phyloP scores from a whole-genome alignment of 2,329 filamentous ascomycete genomes.

The Alternaria rosae region DNA sequence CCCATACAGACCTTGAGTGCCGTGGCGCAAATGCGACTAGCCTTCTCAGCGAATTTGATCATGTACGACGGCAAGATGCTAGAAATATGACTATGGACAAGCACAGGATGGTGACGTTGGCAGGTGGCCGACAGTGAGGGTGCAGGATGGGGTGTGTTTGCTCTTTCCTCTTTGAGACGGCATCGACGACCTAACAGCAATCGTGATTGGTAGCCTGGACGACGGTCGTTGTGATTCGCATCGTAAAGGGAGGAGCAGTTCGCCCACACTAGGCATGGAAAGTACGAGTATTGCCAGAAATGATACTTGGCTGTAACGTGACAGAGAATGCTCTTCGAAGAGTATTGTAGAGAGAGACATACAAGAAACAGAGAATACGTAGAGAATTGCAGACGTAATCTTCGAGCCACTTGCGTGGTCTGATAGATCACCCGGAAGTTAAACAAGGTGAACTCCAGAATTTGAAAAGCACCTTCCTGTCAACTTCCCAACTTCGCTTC shows the following conservation, averaged over 20 bases:
- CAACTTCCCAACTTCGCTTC: neutral
- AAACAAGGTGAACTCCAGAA: neutral
- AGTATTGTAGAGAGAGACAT: neutral
- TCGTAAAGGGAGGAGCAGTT: neutral
- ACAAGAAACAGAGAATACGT: neutral
- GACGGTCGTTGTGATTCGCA: neutral
- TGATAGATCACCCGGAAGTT: neutral
- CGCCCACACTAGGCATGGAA: neutral
- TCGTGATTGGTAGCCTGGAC: neutral
- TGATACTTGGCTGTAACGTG: neutral
- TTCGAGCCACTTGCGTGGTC: neutral
- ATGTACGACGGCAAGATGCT: neutral
- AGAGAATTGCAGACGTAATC: neutral
- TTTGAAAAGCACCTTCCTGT: neutral
- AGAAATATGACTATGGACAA: neutral
- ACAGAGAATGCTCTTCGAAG: neutral
- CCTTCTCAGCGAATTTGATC: constrained; percentile 6
- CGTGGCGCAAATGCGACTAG: constrained; percentile 24
- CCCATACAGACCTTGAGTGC: constrained; percentile 16
- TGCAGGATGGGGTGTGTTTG: neutral
- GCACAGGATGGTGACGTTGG: neutral
- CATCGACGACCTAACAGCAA: neutral
- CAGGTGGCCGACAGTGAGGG: neutral
- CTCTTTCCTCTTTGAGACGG: neutral
- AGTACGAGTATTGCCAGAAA: neutral